Evolutionary conservation across 2,329 filamentous ascomycete species (phyloP).

Genomic region (Neoascochyta sp.): DNA sequence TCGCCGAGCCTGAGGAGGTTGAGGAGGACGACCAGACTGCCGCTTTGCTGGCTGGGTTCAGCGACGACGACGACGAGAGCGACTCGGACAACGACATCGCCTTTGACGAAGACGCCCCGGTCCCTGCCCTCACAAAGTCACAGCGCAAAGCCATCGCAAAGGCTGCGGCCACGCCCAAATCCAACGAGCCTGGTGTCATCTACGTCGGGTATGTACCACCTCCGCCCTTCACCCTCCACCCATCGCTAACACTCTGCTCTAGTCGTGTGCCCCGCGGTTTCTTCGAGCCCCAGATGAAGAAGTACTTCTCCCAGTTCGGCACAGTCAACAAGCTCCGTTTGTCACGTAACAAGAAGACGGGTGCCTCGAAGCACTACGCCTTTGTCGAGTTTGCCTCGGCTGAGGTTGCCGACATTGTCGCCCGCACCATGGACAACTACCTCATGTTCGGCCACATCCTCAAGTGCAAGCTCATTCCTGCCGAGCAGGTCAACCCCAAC

Average conservation of each 20-base stretch:
- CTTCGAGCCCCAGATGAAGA: slow-evolving; percentile 92
- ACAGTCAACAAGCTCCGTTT: slow-evolving; percentile 73
- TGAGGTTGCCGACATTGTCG: slow-evolving; percentile 85
- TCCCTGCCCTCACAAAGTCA: slow-evolving; percentile 26
- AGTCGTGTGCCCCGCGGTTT: slow-evolving; percentile 88
- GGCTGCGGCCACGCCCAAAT: slow-evolving; percentile 49
- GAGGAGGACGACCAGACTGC: slow-evolving; percentile 47
- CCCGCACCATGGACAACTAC: slow-evolving; percentile 97
- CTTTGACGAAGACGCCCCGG: slow-evolving; percentile 36
- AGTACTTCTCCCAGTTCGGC: slow-evolving; percentile 93
- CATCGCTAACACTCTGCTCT: slow-evolving; percentile 6
- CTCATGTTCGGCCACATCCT: slow-evolving; percentile 91
- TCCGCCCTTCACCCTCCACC: too few relatives aligned
- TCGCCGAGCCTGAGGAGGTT: slow-evolving; percentile 11
- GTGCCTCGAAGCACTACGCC: slow-evolving; percentile 86
- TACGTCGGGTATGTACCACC: slow-evolving; percentile 66
- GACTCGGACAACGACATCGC: slow-evolving; percentile 37
- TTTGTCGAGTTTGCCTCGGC: slow-evolving; percentile 81
- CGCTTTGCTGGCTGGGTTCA: slow-evolving; percentile 51
- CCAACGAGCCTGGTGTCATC: slow-evolving; percentile 68
- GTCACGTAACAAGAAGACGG: slow-evolving; percentile 88
- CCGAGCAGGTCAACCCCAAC: slow-evolving; percentile 72
- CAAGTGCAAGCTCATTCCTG: slow-evolving; percentile 75
- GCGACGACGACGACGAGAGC: slow-evolving; percentile 42
- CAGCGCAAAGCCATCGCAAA: slow-evolving; percentile 46